phyloP scores from a whole-genome alignment of 164 flowering plant genomes.

The Hamamelis virginiana region DNA sequence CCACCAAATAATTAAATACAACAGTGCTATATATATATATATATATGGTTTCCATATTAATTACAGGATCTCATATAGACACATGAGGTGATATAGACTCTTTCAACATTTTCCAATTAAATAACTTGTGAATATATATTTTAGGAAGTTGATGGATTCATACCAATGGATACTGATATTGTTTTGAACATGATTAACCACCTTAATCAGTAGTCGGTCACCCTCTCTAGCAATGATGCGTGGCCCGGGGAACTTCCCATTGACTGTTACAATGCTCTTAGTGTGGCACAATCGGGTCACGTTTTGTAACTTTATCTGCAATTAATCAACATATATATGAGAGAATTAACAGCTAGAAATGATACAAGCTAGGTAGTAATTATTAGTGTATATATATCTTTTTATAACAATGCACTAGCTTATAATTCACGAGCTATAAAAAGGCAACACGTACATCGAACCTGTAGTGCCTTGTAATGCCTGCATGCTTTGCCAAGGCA shows the following conservation, averaged over 20 bases:
- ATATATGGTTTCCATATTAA: too few species aligned
- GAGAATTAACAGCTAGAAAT: too few species aligned
- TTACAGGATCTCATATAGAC: too few species aligned
- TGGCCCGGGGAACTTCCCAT: slow-evolving; percentile 45
- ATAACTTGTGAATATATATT: too few species aligned
- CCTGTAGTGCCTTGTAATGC: slow-evolving; percentile 38
- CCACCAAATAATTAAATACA: slow-evolving; percentile 2
- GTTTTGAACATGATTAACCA: slow-evolving; percentile 32
- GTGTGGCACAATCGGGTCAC: slow-evolving; percentile 45
- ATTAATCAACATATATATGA: background rate
- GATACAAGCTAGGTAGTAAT: too few species aligned
- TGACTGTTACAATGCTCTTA: slow-evolving; percentile 36
- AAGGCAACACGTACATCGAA: slow-evolving; percentile 17
- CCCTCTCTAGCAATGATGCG: slow-evolving; percentile 36
- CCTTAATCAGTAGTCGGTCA: slow-evolving; percentile 33
- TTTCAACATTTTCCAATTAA: too few species aligned
- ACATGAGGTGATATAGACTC: too few species aligned
- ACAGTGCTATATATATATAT: background rate
- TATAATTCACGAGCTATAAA: too few species aligned
- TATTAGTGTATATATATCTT: background rate
- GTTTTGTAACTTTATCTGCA: slow-evolving; percentile 30
- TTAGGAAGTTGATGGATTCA: too few species aligned
- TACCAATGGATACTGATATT: slow-evolving; percentile 28
- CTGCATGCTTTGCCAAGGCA: slow-evolving; percentile 13
- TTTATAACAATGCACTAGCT: too few species aligned